phyloP scores from a whole-genome alignment of 2,329 filamentous ascomycete genomes.

The Penicillium sp. region DNA sequence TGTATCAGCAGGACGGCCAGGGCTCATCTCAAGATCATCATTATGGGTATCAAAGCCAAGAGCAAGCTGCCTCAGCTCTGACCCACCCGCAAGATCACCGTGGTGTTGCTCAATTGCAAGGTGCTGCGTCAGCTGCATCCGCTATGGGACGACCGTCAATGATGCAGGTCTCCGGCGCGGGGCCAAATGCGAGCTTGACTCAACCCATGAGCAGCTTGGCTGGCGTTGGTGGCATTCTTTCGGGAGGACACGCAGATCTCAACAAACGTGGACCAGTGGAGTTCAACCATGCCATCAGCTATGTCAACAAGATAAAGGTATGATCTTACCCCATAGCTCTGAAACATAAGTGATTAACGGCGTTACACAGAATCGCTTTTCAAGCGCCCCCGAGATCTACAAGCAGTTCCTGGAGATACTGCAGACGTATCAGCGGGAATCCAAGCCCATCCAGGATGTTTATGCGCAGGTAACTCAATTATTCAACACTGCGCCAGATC shows the following conservation, averaged over 20 bases:
- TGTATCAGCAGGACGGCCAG: slow-evolving; percentile 36
- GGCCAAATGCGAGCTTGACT: slow-evolving; percentile 42
- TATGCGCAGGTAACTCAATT: slow-evolving; percentile 93
- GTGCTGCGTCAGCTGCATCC: slow-evolving; percentile 57
- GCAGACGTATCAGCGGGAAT: slow-evolving; percentile 95
- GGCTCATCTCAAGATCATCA: slow-evolving; percentile 40
- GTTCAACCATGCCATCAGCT: slow-evolving; percentile 98
- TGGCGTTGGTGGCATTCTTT: slow-evolving; percentile 56
- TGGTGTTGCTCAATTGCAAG: slow-evolving; percentile 60
- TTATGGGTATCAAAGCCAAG: slow-evolving; percentile 41
- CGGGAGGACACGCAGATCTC: slow-evolving; percentile 49
- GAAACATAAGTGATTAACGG: neutral
- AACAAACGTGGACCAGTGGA: slow-evolving; percentile 93
- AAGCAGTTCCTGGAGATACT: slow-evolving; percentile 98
- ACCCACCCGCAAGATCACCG: slow-evolving; percentile 60
- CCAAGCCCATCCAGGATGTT: slow-evolving; percentile 96
- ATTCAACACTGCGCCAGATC: slow-evolving; percentile 87
- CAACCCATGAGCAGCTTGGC: slow-evolving; percentile 57
- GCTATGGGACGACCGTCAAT: slow-evolving; percentile 44
- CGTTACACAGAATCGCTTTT: slow-evolving; percentile 73
- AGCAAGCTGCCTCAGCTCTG: slow-evolving; percentile 45
- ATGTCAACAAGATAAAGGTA: slow-evolving; percentile 99
- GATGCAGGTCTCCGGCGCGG: slow-evolving; percentile 44
- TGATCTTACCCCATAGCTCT: slow-evolving; percentile 24
- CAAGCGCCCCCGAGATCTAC: slow-evolving; percentile 95